Evolutionary conservation across 805 yeast species (phyloP), one percentile per base, ranked within the genome.

Genomic region (Kockiozyma suomiensis): DNA sequence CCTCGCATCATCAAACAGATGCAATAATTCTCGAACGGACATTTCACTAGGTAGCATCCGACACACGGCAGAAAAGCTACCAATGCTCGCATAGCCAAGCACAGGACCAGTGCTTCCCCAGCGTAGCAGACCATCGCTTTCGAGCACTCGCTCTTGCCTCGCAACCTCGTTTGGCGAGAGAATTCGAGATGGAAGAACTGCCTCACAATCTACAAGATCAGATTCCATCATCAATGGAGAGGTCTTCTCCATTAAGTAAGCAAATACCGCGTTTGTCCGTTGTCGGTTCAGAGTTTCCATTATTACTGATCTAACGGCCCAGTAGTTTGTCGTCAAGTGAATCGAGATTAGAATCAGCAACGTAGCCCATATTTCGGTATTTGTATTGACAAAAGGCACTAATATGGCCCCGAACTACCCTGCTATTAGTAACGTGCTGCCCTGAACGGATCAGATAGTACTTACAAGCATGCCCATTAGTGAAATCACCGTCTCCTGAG

Each of bases 401-500:
- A 73, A 66, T 3, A 72, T 45, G 4, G 75, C 64, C 26, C 76
- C 76, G 12, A 70, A 66, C 59, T 57, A 13, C 23, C n/a, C n/a
- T 12, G 6, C 7, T 23, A 43, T 52, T 52, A 52, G 33, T 30
- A 30, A n/a, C 33, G 10, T 6, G 56, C 56, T 23, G 4, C 19
- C 3, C 8, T 26, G 17, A 28, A 4, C 8, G 28, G 13, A 25
- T 19, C 10, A 25, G 6, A 15, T 23, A 2, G 33, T 28, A 50
- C 62, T 0, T 40, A 59, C 63, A 33, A 73, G 68, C 74, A 72
- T 73, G 17, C 77, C 76, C 64, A 73, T 30, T 30, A 74, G 58
- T 17, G 73, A 64, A 38, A 73, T 72, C 19, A 73, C 75, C 1
- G 77, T 74, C 54, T 73, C 76, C 66, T 73, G 76, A 8, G 73